phyloP scores from a whole-genome alignment of 306 rosid species.

The Crataegus laevigata region DNA sequence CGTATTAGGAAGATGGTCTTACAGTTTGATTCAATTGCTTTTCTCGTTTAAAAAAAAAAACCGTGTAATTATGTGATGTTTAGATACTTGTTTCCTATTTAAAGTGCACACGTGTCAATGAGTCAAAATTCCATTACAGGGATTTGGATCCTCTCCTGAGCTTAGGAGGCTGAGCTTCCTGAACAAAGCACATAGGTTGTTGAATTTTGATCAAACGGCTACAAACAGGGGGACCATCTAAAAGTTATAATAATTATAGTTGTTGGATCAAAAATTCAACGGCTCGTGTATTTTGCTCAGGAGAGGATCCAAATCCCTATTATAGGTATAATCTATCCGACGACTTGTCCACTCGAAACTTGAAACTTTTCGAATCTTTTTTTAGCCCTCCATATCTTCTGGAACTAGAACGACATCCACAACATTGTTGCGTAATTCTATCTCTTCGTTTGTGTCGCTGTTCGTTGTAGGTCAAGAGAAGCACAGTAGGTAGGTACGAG shows the following conservation, averaged over 20 bases:
- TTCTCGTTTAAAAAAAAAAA: too few species aligned
- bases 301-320: neutral
- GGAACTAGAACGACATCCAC: neutral
- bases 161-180: too few species aligned
- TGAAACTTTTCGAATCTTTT: slow-evolving; percentile 4
- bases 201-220: too few species aligned
- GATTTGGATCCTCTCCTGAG: too few species aligned
- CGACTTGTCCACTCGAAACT: neutral
- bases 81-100: neutral
- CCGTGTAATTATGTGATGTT: too few species aligned
- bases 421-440: neutral
- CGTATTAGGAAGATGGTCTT: too few species aligned
- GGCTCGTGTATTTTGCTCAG: too few species aligned
- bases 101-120: neutral
- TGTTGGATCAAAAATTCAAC: too few species aligned
- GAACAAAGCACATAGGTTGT: too few species aligned
- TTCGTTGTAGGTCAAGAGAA: neutral
- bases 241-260: too few species aligned
- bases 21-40: too few species aligned
- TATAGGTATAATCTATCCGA: neutral
- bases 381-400: neutral
- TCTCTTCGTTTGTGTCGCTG: neutral
- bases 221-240: too few species aligned
- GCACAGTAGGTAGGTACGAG: neutral
- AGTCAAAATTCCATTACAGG: neutral